Conservation (phyloP, 257 asterid species). For the Gynochthodes officinalis region DNA sequence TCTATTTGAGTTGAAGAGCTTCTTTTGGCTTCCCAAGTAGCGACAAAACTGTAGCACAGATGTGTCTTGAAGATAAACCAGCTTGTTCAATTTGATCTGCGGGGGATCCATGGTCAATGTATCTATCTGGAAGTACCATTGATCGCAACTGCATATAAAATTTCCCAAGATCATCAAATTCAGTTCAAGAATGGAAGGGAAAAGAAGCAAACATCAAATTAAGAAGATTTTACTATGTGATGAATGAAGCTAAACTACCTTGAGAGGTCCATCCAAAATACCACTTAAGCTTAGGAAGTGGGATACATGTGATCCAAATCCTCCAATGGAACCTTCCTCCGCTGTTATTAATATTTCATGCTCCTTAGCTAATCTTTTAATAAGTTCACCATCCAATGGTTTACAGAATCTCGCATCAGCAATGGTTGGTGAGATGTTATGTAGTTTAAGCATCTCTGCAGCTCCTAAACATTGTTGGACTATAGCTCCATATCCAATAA, state of each 20-base stretch:
- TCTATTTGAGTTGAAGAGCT: conserved; percentile 41
- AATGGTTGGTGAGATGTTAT: conserved; percentile 42
- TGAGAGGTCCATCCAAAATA: conserved; percentile 62
- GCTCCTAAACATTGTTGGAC: conserved; percentile 65
- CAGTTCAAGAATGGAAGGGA: background rate
- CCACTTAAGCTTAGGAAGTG: conserved; percentile 64
- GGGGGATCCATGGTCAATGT: conserved; percentile 77
- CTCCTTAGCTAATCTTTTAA: conserved; percentile 52
- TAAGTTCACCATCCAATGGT: conserved; percentile 64
- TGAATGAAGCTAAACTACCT: conserved; percentile 37
- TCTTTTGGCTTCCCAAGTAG: conserved; percentile 57
- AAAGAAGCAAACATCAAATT: background rate
- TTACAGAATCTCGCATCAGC: conserved; percentile 83
- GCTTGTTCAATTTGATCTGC: conserved; percentile 72
- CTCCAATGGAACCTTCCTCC: conserved; percentile 84
- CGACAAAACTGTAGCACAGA: conserved; percentile 58
- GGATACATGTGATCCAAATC: conserved; percentile 72
- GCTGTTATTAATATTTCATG: conserved; percentile 65
- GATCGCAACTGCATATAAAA: conserved; percentile 57
- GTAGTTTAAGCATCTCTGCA: conserved; percentile 41
- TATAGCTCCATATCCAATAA: conserved; percentile 67
- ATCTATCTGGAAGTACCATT: conserved; percentile 74
- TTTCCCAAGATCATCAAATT: background rate
- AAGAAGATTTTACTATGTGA: background rate
- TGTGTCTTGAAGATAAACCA: conserved; percentile 62